Evolutionary conservation across 305 asterid genomes (phyloP), one percentile per base, ranked within the genome.

Genomic region (Fraxinus nigra): DNA sequence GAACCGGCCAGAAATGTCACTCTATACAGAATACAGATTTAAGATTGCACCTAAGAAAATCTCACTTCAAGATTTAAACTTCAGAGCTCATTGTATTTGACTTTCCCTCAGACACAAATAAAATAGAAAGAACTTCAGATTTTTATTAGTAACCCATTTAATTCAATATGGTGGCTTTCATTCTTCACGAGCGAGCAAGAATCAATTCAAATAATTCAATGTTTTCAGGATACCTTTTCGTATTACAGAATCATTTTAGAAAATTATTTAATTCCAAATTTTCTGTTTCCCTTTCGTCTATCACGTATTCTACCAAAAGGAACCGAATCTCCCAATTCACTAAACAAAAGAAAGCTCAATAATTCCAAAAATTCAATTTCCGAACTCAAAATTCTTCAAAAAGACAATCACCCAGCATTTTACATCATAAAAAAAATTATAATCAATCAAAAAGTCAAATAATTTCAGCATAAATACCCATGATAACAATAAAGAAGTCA

Each of bases 1-100:
- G 75, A 14, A 80, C 76, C 32, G 56, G 81, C 72, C 79, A 54
- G 79, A 73, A 78, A 43, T 59, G 59, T 78, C 75, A 75, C 82
- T 67, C 79, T 5, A 28, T 79, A 35, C 22, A 74, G 26, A 84
- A 40, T 40, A 40, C 48, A 9, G 48, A 34, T 73, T 75, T 54
- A 82, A 54, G 59, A 33, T 76, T 69, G n/a, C 78, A 65, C 69
- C 0, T 22, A 78, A 72, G 56, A 78, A 35, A 75, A 51, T 38
- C 33, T 37, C 4, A 9, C 40, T 74, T 51, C 77, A 72, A 32
- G 18, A 33, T 35, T 6, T 79, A 59, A 48, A 69, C 14, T 35
- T 78, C 79, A 26, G 16, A 79, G 78, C 37, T 82, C 78, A 81
- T 72, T 16, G 22, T 75, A 82, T 51, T 51, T 76, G 37, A 75